Evolutionary conservation across 768 basidiomycete species (phyloP).

Genomic region (Agrocybe praecox): DNA sequence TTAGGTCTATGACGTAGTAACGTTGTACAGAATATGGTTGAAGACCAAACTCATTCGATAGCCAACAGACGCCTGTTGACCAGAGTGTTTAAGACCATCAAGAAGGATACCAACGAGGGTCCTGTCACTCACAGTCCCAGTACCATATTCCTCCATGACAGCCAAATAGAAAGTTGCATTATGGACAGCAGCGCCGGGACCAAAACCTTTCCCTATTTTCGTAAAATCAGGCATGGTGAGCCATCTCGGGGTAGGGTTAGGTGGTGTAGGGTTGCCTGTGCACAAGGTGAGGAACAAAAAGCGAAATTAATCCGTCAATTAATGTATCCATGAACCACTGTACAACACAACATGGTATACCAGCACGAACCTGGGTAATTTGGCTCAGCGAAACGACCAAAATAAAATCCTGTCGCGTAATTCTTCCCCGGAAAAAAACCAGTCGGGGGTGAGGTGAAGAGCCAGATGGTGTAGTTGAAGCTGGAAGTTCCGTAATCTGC

Average conservation of each 20-base stretch:
- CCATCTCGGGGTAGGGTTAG: constrained; percentile 36
- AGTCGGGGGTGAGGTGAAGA: constrained; percentile 33
- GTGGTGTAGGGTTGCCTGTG: constrained; percentile 41
- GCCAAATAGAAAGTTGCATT: constrained; percentile 35
- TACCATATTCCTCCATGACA: constrained; percentile 46
- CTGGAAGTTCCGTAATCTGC: constrained; percentile 45
- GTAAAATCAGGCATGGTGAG: constrained; percentile 51
- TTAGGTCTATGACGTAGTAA: background rate
- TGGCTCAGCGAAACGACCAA: constrained; percentile 43
- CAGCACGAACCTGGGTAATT: constrained; percentile 42
- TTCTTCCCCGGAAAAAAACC: constrained; percentile 25
- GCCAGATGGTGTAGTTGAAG: constrained; percentile 43
- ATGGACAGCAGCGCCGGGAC: constrained; percentile 28
- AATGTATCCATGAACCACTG: too few relatives aligned
- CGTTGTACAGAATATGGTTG: constrained; percentile 19
- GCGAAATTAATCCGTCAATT: too few relatives aligned
- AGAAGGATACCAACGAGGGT: too few relatives aligned
- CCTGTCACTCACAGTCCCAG: constrained; percentile 28
- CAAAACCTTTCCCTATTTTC: constrained; percentile 36
- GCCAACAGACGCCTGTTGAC: constrained; percentile 25
- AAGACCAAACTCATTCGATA: constrained; percentile 22
- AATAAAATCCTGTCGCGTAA: constrained; percentile 41
- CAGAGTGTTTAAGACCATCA: too few relatives aligned
- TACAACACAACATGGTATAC: too few relatives aligned
- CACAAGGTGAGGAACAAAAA: background rate